These are phyloP conservation scores for Trichopus zeylanicus DNA, from an alignment of 116 monocot genomes.

Conservation along the genomic window DNA sequence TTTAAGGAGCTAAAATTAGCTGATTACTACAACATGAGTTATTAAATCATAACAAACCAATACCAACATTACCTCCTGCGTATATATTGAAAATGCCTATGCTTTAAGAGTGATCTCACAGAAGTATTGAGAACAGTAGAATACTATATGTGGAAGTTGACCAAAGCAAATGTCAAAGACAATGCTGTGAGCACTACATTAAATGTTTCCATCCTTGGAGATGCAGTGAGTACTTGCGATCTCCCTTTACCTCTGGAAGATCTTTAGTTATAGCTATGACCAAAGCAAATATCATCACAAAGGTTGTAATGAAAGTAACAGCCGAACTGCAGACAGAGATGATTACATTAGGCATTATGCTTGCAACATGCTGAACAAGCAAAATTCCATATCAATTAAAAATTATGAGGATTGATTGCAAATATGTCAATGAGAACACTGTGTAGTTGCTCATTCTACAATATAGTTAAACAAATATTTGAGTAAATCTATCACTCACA, in stretches of 20 bases:
- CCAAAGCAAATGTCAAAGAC: constrained; percentile 30
- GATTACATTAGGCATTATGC: constrained; percentile 86
- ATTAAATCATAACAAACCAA: no score
- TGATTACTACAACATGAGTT: no score
- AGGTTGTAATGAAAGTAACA: constrained; percentile 85
- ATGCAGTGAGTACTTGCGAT: constrained; percentile 69
- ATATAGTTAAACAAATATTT: no score
- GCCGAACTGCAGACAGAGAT: constrained; percentile 72
- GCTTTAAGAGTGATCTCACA: no score
- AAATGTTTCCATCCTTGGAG: no score
- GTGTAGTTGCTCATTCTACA: no score
- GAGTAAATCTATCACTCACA: no score
- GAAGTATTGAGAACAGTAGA: no score
- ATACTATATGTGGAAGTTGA: no score
- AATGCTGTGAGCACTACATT: constrained; percentile 16
- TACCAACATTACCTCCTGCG: no score
- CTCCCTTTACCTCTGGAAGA: constrained; percentile 99
- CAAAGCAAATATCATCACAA: constrained; percentile 89
- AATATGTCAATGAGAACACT: neutral
- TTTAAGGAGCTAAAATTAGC: no score
- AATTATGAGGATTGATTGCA: neutral
- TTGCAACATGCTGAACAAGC: constrained; percentile 36
- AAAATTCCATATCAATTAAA: constrained; percentile 20
- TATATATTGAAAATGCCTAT: no score
- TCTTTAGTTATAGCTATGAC: constrained; percentile 99